These are phyloP conservation scores for Sclerotinia glacialis DNA, from an alignment of 2,329 filamentous ascomycete genomes.

Conservation along the genomic window DNA sequence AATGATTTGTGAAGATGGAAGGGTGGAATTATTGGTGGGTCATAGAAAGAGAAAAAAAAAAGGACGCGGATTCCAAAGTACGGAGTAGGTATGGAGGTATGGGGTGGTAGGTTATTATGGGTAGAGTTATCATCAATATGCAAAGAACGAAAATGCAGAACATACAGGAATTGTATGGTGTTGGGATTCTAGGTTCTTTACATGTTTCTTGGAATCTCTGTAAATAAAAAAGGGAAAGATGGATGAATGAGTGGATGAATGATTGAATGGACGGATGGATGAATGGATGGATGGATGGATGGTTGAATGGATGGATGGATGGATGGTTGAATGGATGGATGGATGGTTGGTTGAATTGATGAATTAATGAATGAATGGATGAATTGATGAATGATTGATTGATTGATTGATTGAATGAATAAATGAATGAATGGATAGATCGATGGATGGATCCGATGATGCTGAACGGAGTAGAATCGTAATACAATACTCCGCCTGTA, in stretches of 20 bases:
- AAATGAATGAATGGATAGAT: too few relatives aligned
- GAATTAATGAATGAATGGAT: neutral
- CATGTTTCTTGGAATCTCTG: too few relatives aligned
- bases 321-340: too few relatives aligned
- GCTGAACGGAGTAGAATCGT: neutral
- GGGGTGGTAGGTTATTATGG: neutral
- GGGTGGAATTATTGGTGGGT: constrained; percentile 1
- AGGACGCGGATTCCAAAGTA: neutral
- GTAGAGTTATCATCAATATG: neutral
- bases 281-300: too few relatives aligned
- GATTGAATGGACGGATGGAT: too few relatives aligned
- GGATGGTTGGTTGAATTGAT: too few relatives aligned
- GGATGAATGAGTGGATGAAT: neutral
- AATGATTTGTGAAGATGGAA: neutral
- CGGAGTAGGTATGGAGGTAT: neutral
- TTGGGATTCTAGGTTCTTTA: neutral
- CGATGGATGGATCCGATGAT: neutral
- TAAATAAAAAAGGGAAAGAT: neutral
- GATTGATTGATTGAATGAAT: too few relatives aligned
- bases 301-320: too few relatives aligned
- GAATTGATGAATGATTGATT: neutral
- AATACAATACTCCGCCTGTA: neutral
- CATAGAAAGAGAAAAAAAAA: neutral
- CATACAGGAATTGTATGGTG: neutral
- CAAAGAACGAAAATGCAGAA: constrained; percentile 5